These are phyloP conservation scores for Thalassia testudinum DNA, from an alignment of 116 monocot genomes.

Conservation along the genomic window DNA sequence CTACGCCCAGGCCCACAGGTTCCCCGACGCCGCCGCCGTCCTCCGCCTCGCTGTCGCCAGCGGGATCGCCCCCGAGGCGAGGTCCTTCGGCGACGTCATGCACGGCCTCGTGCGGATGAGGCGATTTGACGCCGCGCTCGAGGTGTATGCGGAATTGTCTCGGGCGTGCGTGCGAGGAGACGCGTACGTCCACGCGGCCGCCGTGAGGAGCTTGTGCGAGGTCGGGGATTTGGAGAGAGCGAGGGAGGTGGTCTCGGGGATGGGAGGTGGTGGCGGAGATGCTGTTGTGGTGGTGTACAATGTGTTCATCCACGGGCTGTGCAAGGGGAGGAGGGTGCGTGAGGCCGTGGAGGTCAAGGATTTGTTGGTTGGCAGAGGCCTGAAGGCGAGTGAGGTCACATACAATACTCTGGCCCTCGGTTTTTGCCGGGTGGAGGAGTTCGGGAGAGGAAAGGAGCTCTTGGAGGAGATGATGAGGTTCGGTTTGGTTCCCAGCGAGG, in stretches of 20 bases:
- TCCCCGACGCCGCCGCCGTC: slow-evolving; percentile 33
- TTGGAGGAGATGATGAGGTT: slow-evolving; percentile 50
- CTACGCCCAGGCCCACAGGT: slow-evolving; percentile 31
- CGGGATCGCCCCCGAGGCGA: slow-evolving; percentile 16
- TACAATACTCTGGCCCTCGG: slow-evolving; percentile 61
- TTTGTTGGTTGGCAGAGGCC: slow-evolving; percentile 24
- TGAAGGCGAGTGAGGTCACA: slow-evolving; percentile 53
- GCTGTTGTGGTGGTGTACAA: slow-evolving; percentile 46
- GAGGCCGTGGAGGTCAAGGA: slow-evolving; percentile 55
- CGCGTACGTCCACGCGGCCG: slow-evolving; percentile 41
- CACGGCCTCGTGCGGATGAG: slow-evolving; percentile 26
- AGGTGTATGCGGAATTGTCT: slow-evolving; percentile 28
- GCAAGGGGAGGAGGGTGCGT: slow-evolving; percentile 31
- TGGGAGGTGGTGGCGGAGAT: slow-evolving; percentile 24
- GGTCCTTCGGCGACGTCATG: slow-evolving; percentile 44
- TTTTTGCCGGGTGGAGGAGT: slow-evolving; percentile 38
- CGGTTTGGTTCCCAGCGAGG: slow-evolving; percentile 49
- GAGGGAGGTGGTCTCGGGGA: slow-evolving; percentile 20
- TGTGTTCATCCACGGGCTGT: slow-evolving; percentile 72
- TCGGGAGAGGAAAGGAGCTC: slow-evolving; percentile 21
- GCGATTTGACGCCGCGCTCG: slow-evolving; percentile 32
- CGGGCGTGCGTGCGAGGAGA: slow-evolving; percentile 18
- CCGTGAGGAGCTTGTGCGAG: slow-evolving; percentile 54
- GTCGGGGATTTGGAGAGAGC: slow-evolving; percentile 39
- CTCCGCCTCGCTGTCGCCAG: slow-evolving; percentile 9